Base-by-base conservation (phyloP, 371 early-diverging fungal species). In the Mortierella sp. region DNA sequence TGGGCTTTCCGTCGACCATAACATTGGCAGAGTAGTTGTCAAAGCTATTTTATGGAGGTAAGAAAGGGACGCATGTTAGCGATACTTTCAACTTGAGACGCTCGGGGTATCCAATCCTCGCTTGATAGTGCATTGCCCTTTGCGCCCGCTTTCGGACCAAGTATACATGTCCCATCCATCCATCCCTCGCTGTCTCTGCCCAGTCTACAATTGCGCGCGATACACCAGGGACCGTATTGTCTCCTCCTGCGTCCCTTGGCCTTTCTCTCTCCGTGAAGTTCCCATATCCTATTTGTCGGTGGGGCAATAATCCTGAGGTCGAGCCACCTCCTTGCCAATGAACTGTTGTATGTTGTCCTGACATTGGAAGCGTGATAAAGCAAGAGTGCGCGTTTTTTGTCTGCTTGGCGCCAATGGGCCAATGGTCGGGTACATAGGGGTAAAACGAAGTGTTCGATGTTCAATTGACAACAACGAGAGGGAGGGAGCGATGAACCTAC, bases 21-120 rank as follows among this genome's bases (percentile, higher is more conserved):
- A 98, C 96, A 89, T 97, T 97, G 72, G 96, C 96, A 71, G 96
- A 96, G 88, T 97, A 97, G 92, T 98, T 99, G 88, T 99, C 99
- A 88, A 99, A 99, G 44, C 95, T 95, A 91, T 57, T 61, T 19
- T 28, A 43, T 53, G 57, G 24, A 21, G 9, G 19, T 37, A 34
- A 37, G 28, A 31, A 31, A 34, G 8, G 37, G 34, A 31, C 6
- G 4, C 5, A 61, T 3, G 67, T 67, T 67, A 67, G 67, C 14
- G 54, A 54, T 5, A n/a, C 19, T 6, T 5, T 54, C 54, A n/a
- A n/a, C 2, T 67, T 67, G 14, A 21, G 10, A 8, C 10, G 21
- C 21, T 6, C 67, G 21, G 2, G 9, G 19, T 4, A 16, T 6
- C 19, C 19, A 8, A 19, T 61, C 6, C 6, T 34, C 14, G 19